Evolutionary conservation across 345 rosid species (phyloP).

Genomic region (Mercurialis annua): DNA sequence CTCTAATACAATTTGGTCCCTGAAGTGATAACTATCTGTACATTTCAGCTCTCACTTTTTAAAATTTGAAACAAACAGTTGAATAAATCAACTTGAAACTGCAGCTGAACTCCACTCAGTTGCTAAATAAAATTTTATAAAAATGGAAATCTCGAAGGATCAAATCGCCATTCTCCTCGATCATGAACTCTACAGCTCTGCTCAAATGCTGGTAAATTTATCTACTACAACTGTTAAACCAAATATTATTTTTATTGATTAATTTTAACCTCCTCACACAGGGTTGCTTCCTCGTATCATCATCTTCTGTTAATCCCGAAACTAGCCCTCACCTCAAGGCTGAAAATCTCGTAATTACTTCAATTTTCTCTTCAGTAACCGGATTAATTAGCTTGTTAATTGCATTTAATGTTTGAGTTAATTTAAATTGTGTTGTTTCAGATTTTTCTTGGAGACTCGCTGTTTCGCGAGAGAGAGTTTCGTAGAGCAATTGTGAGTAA

Average conservation of each 20-base stretch:
- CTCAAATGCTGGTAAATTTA: constrained; percentile 68
- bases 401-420: background rate
- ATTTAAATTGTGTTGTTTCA: constrained; percentile 21
- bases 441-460: constrained; percentile 87
- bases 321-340: constrained; percentile 82
- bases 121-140: background rate
- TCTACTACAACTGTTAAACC: background rate
- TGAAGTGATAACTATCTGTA: no score
- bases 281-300: constrained; percentile 89
- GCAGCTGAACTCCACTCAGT: background rate
- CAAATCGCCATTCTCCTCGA: constrained; percentile 75
- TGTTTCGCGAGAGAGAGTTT: constrained; percentile 75
- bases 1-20: no score
- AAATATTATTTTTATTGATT: background rate
- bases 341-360: constrained; percentile 60
- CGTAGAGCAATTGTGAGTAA: constrained; percentile 80
- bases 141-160: constrained; percentile 85
- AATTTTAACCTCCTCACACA: constrained; percentile 14
- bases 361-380: background rate
- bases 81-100: no score
- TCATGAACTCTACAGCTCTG: constrained; percentile 68
- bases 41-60: no score
- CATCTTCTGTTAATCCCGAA: constrained; percentile 64
- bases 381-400: background rate
- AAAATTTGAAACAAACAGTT: no score